phyloP scores from a whole-genome alignment of 1,284 basidiomycete species.

The Fomitopsis palustris region DNA sequence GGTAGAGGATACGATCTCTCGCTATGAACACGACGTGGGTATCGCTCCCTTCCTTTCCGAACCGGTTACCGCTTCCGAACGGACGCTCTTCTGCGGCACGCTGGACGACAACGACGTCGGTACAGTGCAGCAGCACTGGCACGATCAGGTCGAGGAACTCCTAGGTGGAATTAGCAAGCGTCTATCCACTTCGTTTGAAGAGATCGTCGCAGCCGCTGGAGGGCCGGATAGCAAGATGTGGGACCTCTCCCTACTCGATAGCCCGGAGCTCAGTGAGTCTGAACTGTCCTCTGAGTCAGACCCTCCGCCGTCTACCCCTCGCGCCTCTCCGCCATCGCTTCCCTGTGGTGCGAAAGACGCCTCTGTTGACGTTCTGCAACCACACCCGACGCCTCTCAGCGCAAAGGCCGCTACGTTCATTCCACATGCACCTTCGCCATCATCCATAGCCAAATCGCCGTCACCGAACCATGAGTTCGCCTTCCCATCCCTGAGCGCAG shows the following conservation, averaged over 20 bases:
- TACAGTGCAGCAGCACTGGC: constrained; percentile 17
- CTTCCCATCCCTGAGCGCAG: constrained; percentile 25
- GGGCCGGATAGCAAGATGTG: constrained; percentile 16
- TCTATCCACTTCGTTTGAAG: constrained; percentile 14
- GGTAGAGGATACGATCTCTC: constrained; percentile 22
- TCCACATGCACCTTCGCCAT: constrained; percentile 20
- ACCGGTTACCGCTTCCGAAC: not conserved
- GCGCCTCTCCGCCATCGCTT: constrained; percentile 1
- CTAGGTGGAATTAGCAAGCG: constrained; percentile 23
- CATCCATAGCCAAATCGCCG: constrained; percentile 17
- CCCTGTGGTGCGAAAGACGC: not conserved
- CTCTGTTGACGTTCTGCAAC: constrained; percentile 19
- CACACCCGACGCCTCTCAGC: constrained; percentile 29
- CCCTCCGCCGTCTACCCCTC: constrained; percentile 25
- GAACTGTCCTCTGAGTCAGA: constrained; percentile 27
- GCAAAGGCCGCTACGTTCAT: constrained; percentile 29
- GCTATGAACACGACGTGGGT: constrained; percentile 27
- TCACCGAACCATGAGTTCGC: constrained; percentile 29
- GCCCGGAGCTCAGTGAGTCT: constrained; percentile 23
- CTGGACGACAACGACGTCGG: constrained; percentile 10
- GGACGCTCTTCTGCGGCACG: constrained; percentile 2
- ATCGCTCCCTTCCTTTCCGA: constrained; percentile 13
- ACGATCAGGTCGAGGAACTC: constrained; percentile 19
- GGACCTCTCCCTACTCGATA: constrained; percentile 19
- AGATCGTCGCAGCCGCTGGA: constrained; percentile 1